Percentiles rank a stretch among this genome's conserved stretches.
Conservation (phyloP, 306 rosid genomes). For the Trifolium repens region DNA sequence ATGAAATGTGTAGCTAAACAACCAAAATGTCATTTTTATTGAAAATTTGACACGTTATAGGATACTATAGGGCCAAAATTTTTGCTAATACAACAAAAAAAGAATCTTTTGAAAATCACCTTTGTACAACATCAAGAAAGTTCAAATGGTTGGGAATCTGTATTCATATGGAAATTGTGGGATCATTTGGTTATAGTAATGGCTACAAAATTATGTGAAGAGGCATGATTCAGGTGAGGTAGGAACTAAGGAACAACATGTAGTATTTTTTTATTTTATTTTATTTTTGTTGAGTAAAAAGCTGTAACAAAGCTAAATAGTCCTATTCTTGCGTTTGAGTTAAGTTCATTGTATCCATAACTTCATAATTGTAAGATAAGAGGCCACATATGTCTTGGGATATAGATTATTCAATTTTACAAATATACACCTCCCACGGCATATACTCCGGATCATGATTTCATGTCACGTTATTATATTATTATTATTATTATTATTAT, state of each 20-base stretch:
- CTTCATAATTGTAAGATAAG: slow-evolving; percentile 18
- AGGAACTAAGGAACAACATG: slow-evolving; percentile 1
- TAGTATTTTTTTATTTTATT: too few species aligned
- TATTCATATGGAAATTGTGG: slow-evolving; percentile 14
- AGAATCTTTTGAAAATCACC: slow-evolving; percentile 35
- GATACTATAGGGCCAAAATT: slow-evolving; percentile 19
- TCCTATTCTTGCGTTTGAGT: slow-evolving; percentile 10
- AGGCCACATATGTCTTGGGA: slow-evolving; percentile 5
- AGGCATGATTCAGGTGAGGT: slow-evolving; percentile 42
- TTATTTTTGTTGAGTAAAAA: neutral
- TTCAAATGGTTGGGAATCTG: slow-evolving; percentile 31
- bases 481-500: too few species aligned
- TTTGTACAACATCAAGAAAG: slow-evolving; percentile 36
- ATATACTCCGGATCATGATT: slow-evolving; percentile 35
- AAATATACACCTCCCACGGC: slow-evolving; percentile 31
- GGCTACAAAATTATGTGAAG: slow-evolving; percentile 43
- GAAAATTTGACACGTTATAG: slow-evolving; percentile 10
- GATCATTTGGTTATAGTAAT: neutral
- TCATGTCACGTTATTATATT: neutral
- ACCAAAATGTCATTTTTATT: neutral
- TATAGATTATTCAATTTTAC: slow-evolving; percentile 19
- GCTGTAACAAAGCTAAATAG: slow-evolving; percentile 34
- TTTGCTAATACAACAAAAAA: slow-evolving; percentile 21
- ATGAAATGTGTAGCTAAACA: slow-evolving; percentile 23
- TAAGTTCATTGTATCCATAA: slow-evolving; percentile 32